A percentile compares a stretch with the other conserved stretches of the same genome.
Conservation (phyloP, 1,139 yeast species). For the Saccharomyces hybrid region DNA sequence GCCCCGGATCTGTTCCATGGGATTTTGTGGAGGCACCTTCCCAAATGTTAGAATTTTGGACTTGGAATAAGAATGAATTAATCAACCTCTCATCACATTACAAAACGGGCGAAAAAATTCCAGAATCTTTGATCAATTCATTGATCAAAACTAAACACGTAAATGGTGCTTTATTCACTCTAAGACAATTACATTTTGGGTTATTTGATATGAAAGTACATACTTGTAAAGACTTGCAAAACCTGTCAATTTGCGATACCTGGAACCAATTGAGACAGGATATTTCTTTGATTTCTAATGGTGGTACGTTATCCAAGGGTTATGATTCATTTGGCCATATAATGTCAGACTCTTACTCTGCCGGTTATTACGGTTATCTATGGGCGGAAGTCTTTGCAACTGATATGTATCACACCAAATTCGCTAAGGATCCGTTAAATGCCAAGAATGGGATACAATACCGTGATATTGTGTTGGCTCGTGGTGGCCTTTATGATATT, state of each 20-base stretch:
- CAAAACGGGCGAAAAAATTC: conserved; percentile 49
- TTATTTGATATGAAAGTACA: conserved; percentile 69
- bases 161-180: conserved; percentile 59
- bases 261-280: conserved; percentile 63
- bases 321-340: conserved; percentile 71
- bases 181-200: conserved; percentile 73
- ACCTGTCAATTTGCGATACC: conserved; percentile 41
- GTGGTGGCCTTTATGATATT: conserved; percentile 70
- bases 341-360: conserved; percentile 74
- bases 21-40: conserved; percentile 90
- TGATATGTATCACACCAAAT: conserved; percentile 70
- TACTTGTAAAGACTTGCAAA: conserved; percentile 37
- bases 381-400: conserved; percentile 83
- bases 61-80: conserved; percentile 64
- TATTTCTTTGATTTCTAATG: conserved; percentile 49
- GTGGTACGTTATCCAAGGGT: conserved; percentile 50
- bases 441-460: conserved; percentile 53
- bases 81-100: conserved; percentile 58
- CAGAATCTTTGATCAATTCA: conserved; percentile 51
- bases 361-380: conserved; percentile 81
- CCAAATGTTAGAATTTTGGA: conserved; percentile 83
- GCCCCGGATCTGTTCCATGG: conserved; percentile 62
- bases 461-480: conserved; percentile 58
- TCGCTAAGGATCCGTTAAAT: conserved; percentile 61
- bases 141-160: conserved; percentile 64